A percentile compares a stretch with the other conserved stretches of the same genome.
Evolutionary conservation across 1,139 yeast genomes (phyloP).

Genomic region (Debaryomyces nepalensis): DNA sequence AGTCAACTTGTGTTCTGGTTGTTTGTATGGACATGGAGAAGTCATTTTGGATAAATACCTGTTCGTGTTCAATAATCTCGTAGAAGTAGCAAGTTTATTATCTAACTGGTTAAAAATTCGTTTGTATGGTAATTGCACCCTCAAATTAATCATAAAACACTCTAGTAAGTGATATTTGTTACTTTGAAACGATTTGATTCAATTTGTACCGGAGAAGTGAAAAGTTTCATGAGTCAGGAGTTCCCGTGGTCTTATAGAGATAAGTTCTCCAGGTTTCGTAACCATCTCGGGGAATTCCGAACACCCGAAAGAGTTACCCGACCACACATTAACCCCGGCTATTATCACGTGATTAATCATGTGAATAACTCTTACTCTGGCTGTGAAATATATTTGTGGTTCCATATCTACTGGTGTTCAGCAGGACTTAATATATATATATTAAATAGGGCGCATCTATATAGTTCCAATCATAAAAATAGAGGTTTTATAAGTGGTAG

Average conservation of each 20-base stretch:
- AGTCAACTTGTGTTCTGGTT: constrained; percentile 58
- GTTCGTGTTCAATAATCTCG: constrained; percentile 2
- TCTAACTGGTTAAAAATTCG: constrained; percentile 6
- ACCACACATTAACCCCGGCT: too few relatives aligned
- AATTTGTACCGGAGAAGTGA: not conserved
- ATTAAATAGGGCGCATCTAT: not conserved
- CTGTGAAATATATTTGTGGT: constrained; percentile 7
- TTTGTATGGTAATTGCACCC: constrained; percentile 6
- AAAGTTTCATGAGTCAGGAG: not conserved
- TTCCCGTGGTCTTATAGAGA: not conserved
- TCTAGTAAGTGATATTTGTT: constrained; percentile 3
- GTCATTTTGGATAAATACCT: constrained; percentile 10
- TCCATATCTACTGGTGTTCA: not conserved
- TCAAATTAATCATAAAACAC: constrained; percentile 11
- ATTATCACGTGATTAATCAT: too few relatives aligned
- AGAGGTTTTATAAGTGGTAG: not conserved
- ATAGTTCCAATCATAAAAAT: not conserved
- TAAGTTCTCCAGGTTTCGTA: constrained; percentile 1
- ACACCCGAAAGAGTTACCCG: constrained; percentile 2
- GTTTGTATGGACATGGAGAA: constrained; percentile 36
- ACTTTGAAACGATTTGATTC: not conserved
- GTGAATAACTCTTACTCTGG: not conserved
- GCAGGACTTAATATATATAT: too few relatives aligned
- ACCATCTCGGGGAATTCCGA: not conserved
- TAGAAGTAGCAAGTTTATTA: constrained; percentile 6